Evolutionary conservation across 1,284 basidiomycete genomes (phyloP), one percentile per base, ranked within the genome.

Genomic region (Leccinum pachyderme): DNA sequence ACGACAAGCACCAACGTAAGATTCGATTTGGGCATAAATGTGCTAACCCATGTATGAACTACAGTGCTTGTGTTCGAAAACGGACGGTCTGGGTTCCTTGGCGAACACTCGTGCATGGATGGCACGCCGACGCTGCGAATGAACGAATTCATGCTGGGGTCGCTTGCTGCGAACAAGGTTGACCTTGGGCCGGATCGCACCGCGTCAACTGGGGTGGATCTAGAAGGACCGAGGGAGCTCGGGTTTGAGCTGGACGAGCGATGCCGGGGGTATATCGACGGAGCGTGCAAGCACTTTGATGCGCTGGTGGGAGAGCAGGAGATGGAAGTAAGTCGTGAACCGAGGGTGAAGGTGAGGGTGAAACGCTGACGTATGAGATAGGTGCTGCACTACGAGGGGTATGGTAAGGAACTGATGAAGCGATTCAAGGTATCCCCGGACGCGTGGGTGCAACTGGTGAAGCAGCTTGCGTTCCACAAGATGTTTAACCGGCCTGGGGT

Each of bases 1-100:
- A 91, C 71, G 97, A 99, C 79, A 99, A 99, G 75, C 96, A 99
- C 72, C 91, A 98, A 72, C 68, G 91, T 93, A 72, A 58, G 87
- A 77, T 18, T 48, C 24, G 47, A 33, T 47, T 35, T 28, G n/a
- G 47, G 31, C 24, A 4, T 52, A 46, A 18, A 7, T 4, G 28
- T 4, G 2, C 39, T 62, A 32, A 53, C 45, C 3, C 50, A 22
- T 46, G 25, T 49, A 22, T 46, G 25, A 9, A n/a, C 7, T 47
- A 28, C 28, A 93, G 91, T 97, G 53, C 85, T 98, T 64, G 91
- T 97, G 35, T 97, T 91, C 67, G 90, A 93, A 61, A 92, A 94
- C 62, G 97, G 94, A 53, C 91, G 94, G 57, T 93, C 93, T 28
- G 96, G 93, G 1, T 99, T 97, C 78, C 75, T 91, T 1, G 89